A percentile compares a stretch with the other conserved stretches of the same genome.
Conservation (phyloP, 345 rosid species). For the Aquilaria malaccensis region DNA sequence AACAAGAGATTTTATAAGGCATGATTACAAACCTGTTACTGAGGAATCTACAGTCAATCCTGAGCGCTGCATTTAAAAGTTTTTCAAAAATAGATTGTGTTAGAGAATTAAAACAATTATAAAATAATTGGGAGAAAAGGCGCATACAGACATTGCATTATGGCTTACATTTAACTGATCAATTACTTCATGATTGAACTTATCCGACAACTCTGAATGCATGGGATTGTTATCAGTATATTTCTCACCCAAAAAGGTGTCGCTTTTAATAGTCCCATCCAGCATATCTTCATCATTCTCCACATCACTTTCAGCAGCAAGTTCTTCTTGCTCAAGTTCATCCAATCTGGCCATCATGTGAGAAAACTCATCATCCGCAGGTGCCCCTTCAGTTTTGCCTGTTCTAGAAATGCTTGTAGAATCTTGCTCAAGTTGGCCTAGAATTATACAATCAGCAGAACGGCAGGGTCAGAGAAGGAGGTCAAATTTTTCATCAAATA, state of each 20-base stretch:
- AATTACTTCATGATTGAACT: constrained; percentile 19
- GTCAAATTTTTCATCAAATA: too few relatives aligned
- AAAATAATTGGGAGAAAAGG: constrained; percentile 1
- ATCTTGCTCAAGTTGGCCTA: constrained; percentile 20
- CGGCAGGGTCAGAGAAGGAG: too few relatives aligned
- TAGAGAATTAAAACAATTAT: constrained; percentile 2
- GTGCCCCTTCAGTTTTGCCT: constrained; percentile 25
- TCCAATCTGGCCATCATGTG: constrained; percentile 73
- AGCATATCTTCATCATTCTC: constrained; percentile 19
- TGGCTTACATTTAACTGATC: constrained; percentile 37
- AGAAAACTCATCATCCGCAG: constrained; percentile 61
- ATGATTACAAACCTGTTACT: constrained; percentile 37
- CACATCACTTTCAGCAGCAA: constrained; percentile 37
- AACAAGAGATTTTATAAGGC: too few relatives aligned
- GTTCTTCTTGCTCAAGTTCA: constrained; percentile 89
- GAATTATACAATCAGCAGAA: neutral
- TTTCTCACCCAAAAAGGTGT: constrained; percentile 19
- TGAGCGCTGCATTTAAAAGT: constrained; percentile 37
- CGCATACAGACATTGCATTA: neutral
- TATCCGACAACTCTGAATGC: constrained; percentile 25
- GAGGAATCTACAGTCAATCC: constrained; percentile 26
- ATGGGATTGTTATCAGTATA: constrained; percentile 13
- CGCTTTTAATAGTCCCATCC: constrained; percentile 6
- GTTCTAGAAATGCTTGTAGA: constrained; percentile 17
- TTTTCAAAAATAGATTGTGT: constrained; percentile 13